Evolutionary conservation across 305 asterid species (phyloP).

Genomic region (Fraxinus paxiana): DNA sequence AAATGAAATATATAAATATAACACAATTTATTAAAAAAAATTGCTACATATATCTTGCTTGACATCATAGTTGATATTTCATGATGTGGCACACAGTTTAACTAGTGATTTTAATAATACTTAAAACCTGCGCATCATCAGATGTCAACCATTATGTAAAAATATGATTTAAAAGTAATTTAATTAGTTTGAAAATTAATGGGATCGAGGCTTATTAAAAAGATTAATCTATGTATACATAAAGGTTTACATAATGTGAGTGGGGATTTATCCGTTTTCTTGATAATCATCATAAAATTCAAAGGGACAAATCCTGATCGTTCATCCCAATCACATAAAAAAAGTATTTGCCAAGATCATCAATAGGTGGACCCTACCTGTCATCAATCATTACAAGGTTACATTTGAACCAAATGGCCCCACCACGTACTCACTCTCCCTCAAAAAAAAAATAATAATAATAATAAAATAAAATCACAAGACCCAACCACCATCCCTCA

Average conservation of each 20-base stretch:
- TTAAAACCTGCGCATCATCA: no score
- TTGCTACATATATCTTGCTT: no score
- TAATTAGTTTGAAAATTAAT: no score
- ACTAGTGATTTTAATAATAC: no score
- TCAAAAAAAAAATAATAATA: neutral
- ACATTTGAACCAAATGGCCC: slow-evolving; percentile 31
- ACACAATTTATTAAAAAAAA: neutral
- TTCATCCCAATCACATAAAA: slow-evolving; percentile 18
- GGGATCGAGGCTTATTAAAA: no score
- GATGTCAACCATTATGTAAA: no score
- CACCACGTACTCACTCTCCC: neutral
- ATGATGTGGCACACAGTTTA: no score
- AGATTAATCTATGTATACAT: no score
- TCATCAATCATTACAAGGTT: slow-evolving; percentile 24
- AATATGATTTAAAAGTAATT: no score
- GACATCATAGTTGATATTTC: no score
- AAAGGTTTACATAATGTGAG: no score
- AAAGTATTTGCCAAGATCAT: slow-evolving; percentile 10
- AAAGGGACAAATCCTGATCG: slow-evolving; percentile 16
- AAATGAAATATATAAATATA: no score
- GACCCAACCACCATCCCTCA: neutral
- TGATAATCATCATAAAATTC: slow-evolving; percentile 11
- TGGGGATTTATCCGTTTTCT: neutral
- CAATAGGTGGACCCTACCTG: slow-evolving; percentile 13
- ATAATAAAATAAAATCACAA: neutral